These are phyloP conservation scores for Emmonsia crescens DNA, from an alignment of 2,329 filamentous ascomycete genomes.

Conservation along the genomic window DNA sequence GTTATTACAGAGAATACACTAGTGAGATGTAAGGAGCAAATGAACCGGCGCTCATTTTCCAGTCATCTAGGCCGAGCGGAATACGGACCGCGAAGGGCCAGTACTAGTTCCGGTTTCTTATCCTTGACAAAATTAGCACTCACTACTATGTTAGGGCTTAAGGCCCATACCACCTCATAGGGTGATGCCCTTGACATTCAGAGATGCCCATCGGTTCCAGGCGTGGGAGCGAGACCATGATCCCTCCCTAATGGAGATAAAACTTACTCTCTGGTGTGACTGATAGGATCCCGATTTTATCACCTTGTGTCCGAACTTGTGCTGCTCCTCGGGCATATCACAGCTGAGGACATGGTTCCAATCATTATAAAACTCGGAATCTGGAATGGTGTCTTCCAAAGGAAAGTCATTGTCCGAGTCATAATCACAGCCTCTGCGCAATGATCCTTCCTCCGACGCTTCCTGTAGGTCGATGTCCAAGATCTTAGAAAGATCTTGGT, in stretches of 20 bases:
- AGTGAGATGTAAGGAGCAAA: neutral
- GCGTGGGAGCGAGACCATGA: neutral
- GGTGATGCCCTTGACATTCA: neutral
- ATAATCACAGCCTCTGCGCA: neutral
- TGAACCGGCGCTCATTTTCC: neutral
- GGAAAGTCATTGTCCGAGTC: neutral
- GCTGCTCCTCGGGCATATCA: neutral
- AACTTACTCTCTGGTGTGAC: neutral
- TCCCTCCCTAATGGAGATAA: neutral
- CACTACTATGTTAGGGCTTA: neutral
- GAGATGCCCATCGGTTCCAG: neutral
- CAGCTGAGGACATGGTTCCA: neutral
- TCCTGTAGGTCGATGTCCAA: neutral
- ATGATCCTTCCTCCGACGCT: neutral
- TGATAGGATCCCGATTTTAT: neutral
- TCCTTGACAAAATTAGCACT: neutral
- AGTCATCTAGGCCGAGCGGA: neutral
- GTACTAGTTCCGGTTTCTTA: neutral
- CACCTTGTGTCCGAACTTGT: neutral
- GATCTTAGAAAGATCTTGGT: neutral
- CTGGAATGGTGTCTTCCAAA: neutral
- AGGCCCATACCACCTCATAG: neutral
- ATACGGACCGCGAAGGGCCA: neutral
- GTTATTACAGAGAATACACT: neutral
- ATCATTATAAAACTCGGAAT: neutral